A percentile compares a stretch with the other conserved stretches of the same genome.
phyloP scores from a whole-genome alignment of 2,329 filamentous ascomycete species.

The Tothia fuscella region DNA sequence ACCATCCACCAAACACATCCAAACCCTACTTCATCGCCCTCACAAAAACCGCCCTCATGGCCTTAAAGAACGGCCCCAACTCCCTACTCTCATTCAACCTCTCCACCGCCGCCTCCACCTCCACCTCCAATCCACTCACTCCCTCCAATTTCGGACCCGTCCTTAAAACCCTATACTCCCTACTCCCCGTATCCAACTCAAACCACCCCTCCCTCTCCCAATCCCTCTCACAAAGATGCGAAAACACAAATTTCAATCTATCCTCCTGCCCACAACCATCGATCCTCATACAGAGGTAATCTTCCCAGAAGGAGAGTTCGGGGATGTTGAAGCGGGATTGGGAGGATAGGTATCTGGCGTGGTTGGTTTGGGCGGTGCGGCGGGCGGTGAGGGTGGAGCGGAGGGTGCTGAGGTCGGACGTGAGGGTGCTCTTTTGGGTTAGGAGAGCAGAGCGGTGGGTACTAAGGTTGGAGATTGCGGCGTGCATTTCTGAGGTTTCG shows the following conservation, averaged over 20 bases:
- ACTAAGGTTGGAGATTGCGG: constrained; percentile 44
- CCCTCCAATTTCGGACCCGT: constrained; percentile 74
- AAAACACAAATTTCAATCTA: constrained; percentile 80
- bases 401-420: constrained; percentile 48
- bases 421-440: constrained; percentile 42
- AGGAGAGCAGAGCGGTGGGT: constrained; percentile 44
- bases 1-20: not conserved
- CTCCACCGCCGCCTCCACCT: constrained; percentile 65
- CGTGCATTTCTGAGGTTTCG: constrained; percentile 55
- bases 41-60: constrained; percentile 67
- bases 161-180: constrained; percentile 76
- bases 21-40: constrained; percentile 37
- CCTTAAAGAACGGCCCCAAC: constrained; percentile 60
- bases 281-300: constrained; percentile 76
- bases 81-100: constrained; percentile 71
- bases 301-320: constrained; percentile 93
- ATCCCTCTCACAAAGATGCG: constrained; percentile 72
- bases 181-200: constrained; percentile 67
- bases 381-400: constrained; percentile 59
- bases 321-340: constrained; percentile 84
- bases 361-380: constrained; percentile 58
- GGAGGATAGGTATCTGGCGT: constrained; percentile 63
- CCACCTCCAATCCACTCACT: too few relatives aligned
- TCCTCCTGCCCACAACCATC: constrained; percentile 80
- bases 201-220: constrained; percentile 90